Evolutionary conservation across 2,329 filamentous ascomycete species (phyloP).

Genomic region (Hirsutella thompsonii): DNA sequence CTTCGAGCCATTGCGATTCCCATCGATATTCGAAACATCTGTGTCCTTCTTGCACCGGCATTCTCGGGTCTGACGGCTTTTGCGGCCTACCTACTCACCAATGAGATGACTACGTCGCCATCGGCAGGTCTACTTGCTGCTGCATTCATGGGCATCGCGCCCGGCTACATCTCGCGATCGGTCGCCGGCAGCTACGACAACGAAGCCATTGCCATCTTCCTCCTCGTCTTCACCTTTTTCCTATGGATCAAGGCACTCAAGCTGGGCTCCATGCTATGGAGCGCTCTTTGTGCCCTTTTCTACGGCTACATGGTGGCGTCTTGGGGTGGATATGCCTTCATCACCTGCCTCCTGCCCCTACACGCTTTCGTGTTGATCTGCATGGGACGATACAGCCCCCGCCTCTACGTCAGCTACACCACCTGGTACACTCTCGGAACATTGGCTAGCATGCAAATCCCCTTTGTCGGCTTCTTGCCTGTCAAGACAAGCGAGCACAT

Average conservation of each 20-base stretch:
- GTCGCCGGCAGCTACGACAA: slow-evolving; percentile 99
- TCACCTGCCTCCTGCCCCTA: slow-evolving; percentile 89
- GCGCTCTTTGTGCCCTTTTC: slow-evolving; percentile 83
- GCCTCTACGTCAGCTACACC: slow-evolving; percentile 91
- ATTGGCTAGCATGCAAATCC: slow-evolving; percentile 97
- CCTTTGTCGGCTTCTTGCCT: slow-evolving; percentile 93
- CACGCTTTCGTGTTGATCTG: slow-evolving; percentile 88
- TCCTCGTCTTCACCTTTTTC: slow-evolving; percentile 96
- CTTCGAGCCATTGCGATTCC: slow-evolving; percentile 81
- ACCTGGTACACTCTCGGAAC: slow-evolving; percentile 97
- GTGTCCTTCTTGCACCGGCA: slow-evolving; percentile 85
- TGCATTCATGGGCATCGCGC: slow-evolving; percentile 92
- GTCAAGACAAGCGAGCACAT: slow-evolving; percentile 98
- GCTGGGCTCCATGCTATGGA: slow-evolving; percentile 93
- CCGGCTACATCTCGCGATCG: slow-evolving; percentile 94
- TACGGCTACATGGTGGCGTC: slow-evolving; percentile 99
- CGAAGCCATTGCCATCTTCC: slow-evolving; percentile 97
- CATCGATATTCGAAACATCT: slow-evolving; percentile 97
- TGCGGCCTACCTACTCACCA: slow-evolving; percentile 87
- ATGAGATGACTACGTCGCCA: slow-evolving; percentile 91
- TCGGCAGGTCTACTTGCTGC: slow-evolving; percentile 92
- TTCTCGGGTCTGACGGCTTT: slow-evolving; percentile 91
- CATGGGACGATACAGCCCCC: slow-evolving; percentile 92
- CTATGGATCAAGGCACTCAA: slow-evolving; percentile 99
- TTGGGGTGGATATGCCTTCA: slow-evolving; percentile 99